Conservation (phyloP, 768 basidiomycete genomes). For the Auricularia sp. region DNA sequence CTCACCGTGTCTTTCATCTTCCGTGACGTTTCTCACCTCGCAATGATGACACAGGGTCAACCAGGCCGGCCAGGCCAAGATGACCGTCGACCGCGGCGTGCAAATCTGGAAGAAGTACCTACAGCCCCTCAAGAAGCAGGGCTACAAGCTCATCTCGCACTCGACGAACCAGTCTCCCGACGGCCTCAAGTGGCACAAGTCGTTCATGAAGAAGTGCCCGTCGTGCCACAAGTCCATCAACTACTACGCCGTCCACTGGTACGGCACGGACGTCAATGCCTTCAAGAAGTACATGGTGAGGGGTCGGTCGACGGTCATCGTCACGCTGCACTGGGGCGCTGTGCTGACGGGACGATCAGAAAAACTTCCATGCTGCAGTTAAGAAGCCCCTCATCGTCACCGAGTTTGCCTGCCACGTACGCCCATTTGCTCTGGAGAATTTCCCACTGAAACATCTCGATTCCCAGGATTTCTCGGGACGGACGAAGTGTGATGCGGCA, state of each 20-base stretch:
- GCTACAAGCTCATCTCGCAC: slow-evolving; percentile 53
- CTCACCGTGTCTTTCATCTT: no score
- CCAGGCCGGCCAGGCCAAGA: slow-evolving; percentile 48
- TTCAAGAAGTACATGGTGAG: slow-evolving; percentile 39
- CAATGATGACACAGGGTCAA: slow-evolving; percentile 34
- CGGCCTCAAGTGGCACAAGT: slow-evolving; percentile 54
- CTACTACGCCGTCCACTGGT: slow-evolving; percentile 54
- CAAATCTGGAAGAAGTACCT: slow-evolving; percentile 53
- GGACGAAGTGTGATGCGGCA: slow-evolving; percentile 3
- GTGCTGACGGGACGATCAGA: no score
- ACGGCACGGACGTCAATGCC: slow-evolving; percentile 38
- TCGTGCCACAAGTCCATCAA: slow-evolving; percentile 11
- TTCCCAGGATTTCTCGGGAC: not conserved
- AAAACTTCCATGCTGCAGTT: slow-evolving; percentile 34
- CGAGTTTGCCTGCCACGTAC: slow-evolving; percentile 59
- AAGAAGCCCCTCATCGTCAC: slow-evolving; percentile 44
- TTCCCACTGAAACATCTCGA: no score
- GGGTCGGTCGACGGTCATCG: no score
- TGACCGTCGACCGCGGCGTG: slow-evolving; percentile 40
- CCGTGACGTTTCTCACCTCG: no score
- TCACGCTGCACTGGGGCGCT: no score
- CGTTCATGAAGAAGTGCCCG: slow-evolving; percentile 44
- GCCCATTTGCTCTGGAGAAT: no score
- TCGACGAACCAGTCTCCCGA: slow-evolving; percentile 50
- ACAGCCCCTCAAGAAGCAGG: slow-evolving; percentile 41